phyloP scores from a whole-genome alignment of 441 rosid genomes.

The Syzygium malaccense region DNA sequence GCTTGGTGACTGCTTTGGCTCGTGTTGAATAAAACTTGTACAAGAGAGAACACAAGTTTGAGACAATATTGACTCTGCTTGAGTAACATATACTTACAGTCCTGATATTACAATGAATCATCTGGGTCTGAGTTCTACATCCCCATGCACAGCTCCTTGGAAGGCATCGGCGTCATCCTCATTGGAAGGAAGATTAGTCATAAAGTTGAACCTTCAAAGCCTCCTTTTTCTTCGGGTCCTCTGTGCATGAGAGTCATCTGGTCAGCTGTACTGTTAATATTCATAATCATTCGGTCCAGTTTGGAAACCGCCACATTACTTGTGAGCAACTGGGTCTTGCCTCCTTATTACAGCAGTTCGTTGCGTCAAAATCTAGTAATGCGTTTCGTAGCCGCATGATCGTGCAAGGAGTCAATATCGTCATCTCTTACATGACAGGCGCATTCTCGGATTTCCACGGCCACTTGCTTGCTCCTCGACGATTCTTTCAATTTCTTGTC shows the following conservation, averaged over 20 bases:
- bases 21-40: neutral
- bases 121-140: neutral
- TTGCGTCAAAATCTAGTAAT: neutral
- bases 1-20: neutral
- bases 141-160: neutral
- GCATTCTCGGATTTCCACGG: neutral
- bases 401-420: neutral
- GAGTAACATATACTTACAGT: neutral
- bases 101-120: neutral
- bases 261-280: neutral
- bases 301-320: neutral
- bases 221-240: neutral
- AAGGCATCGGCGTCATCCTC: neutral
- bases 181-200: neutral
- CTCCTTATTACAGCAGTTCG: neutral
- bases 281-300: neutral
- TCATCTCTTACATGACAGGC: neutral
- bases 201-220: neutral
- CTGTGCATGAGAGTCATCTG: neutral
- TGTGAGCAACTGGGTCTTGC: too few relatives aligned
- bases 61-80: neutral
- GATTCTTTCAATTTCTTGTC: neutral
- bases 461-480: neutral
- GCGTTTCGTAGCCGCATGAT: neutral
- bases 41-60: neutral